phyloP scores from a whole-genome alignment of 441 rosid genomes.

The Kokia cookei region DNA sequence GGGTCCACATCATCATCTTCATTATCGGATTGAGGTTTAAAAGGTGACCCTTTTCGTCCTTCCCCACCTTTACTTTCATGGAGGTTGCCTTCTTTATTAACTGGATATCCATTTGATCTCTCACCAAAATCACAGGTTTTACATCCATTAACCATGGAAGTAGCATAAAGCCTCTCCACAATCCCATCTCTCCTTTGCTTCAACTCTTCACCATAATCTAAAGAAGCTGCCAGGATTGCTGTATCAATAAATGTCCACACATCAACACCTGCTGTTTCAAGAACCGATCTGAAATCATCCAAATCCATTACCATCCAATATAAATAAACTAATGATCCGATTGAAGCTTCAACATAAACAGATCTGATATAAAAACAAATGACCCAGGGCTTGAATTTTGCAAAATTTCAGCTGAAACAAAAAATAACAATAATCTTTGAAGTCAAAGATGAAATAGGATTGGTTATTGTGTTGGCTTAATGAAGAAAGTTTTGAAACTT shows the following conservation, averaged over 20 bases:
- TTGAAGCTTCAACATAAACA: neutral
- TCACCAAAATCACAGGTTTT: conserved; percentile 49
- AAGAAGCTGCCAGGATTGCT: conserved; percentile 55
- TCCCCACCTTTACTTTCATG: conserved; percentile 6
- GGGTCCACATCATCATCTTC: conserved; percentile 60
- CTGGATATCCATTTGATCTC: conserved; percentile 25
- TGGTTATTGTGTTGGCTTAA: too few relatives aligned
- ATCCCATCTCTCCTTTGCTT: conserved; percentile 52
- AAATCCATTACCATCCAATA: conserved; percentile 37
- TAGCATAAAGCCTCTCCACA: conserved; percentile 54
- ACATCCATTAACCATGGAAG: conserved; percentile 47
- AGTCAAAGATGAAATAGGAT: neutral
- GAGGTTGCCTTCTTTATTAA: conserved; percentile 23
- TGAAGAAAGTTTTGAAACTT: neutral
- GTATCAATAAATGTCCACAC: conserved; percentile 68
- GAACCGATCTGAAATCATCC: conserved; percentile 55
- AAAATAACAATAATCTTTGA: neutral
- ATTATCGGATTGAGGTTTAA: conserved; percentile 39
- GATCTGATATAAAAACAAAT: neutral
- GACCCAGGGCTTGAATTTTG: neutral
- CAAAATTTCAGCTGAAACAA: neutral
- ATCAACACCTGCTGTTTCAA: conserved; percentile 56
- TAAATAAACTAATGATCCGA: neutral
- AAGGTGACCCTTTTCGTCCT: conserved; percentile 30
- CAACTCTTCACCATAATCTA: conserved; percentile 47